Evolutionary conservation across 2,329 filamentous ascomycete species (phyloP), one percentile per base, ranked within the genome.

Genomic region (Didymella lethalis): DNA sequence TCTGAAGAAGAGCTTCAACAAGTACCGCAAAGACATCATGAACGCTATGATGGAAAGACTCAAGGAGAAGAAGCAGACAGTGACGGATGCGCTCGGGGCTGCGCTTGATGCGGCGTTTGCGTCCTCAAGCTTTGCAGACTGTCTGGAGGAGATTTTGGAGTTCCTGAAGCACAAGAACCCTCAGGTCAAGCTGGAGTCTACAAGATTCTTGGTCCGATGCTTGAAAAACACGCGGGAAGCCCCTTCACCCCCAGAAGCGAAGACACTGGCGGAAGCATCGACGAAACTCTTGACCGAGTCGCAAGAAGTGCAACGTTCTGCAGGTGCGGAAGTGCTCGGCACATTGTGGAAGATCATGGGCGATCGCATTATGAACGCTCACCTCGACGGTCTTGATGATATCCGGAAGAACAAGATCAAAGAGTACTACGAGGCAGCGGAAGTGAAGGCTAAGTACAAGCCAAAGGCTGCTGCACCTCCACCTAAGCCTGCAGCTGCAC

Each of bases 331-430:
- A 77, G 88, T 95, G 32, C 82, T 99, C 3, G 95, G 96, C 64
- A 97, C 93, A 0, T 78, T 99, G 48, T 98, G 97, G 95, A 99
- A 98, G 81, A 98, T 99, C 54, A 91, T 98, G 81, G 94, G 95
- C 41, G 96, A 99, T 77, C 88, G 95, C 57, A 91, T 91, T 51
- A 99, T 99, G 95, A 92, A 90, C 43, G 90, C 92, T 8, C 91
- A 96, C 75, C 81, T 99, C 16, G 94, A 94, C 64, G 92, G 92
- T 3, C 83, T 99, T 2, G 95, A 99, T 73, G 95, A 99, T 25
- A 98, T 98, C 66, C 87, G 93, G 61, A 98, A 97, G 80, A 90
- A 84, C 62, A 99, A 97, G 78, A 91, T 98, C 75, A 97, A 96
- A 80, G 95, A 99, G 76, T 98, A 88, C 75, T 91, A 88, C 60